phyloP scores from a whole-genome alignment of 192 early-diverging fungal genomes.

The Entomortierella beljakovae region DNA sequence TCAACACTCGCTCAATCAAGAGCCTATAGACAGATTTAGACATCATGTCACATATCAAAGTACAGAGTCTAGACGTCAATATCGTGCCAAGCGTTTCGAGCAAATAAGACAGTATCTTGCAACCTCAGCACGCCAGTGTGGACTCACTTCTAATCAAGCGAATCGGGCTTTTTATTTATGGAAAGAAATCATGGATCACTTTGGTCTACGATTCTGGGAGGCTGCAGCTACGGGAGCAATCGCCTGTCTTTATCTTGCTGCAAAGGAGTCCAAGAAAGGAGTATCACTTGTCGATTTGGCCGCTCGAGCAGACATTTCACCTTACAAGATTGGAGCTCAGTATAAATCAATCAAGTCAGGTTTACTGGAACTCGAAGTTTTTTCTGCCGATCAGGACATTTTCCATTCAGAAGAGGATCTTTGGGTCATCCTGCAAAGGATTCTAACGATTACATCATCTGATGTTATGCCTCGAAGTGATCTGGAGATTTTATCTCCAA shows the following conservation, averaged over 20 bases:
- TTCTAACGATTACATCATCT: constrained; percentile 10
- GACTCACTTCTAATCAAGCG: not conserved
- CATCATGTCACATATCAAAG: not conserved
- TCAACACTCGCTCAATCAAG: not conserved
- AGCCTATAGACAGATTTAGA: no score
- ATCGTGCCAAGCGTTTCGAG: constrained; percentile 5
- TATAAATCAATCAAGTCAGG: constrained; percentile 11
- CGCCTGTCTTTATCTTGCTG: constrained; percentile 32
- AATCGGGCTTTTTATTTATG: constrained; percentile 13
- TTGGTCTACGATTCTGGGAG: constrained; percentile 1
- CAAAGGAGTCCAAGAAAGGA: constrained; percentile 23
- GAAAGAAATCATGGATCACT: constrained; percentile 1
- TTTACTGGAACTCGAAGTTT: not conserved
- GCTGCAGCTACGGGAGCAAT: constrained; percentile 10
- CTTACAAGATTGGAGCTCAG: constrained; percentile 12
- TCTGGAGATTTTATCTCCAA: constrained; percentile 6
- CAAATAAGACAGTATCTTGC: not conserved
- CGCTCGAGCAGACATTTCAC: not conserved
- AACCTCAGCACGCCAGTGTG: not conserved
- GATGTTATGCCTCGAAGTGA: constrained; percentile 12
- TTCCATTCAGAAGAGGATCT: constrained; percentile 20
- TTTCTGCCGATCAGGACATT: not conserved
- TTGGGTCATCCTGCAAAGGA: constrained; percentile 20
- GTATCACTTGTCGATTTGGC: constrained; percentile 19
- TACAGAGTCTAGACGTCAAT: not conserved